Evolutionary conservation across 352 stramenopile genomes (phyloP), one percentile per base, ranked within the genome.

Genomic region (Bremia lactucae): DNA sequence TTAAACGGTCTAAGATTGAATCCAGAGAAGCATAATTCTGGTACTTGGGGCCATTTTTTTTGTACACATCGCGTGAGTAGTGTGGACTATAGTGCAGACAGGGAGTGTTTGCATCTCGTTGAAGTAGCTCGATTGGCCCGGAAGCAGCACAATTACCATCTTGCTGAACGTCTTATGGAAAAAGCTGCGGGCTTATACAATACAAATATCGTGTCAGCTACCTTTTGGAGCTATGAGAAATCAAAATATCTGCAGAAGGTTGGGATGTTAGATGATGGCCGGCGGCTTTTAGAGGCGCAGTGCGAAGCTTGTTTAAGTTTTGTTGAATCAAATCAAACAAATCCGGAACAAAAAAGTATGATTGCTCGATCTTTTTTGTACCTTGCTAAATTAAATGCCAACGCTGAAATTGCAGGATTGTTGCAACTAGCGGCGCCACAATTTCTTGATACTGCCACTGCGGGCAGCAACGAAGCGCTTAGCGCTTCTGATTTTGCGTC

Each of bases 61-160:
- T 49, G 43, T 41, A 38, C 20, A 38, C 45, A 28, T 10, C 20
- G 13, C 23, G 3, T 6, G 8, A 6, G 36, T 37, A 16, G 22
- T 25, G 4, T 26, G 35, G 6, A 1, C 26, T 19, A 16, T 11
- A 42, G 22, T 46, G 21, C 21, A 11, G 39, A 65, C 14, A n/a
- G 37, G 25, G 33, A 52, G 24, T 44, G 49, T 18, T 36, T 52
- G 8, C 41, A 63, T 34, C 35, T 81, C 9, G 29, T 67, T 8
- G 25, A 50, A 21, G 36, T 79, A 45, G 62, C 71, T 7, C 59
- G 46, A 29, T 50, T 84, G 29, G 67, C 74, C 3, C 61, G 69
- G 14, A 74, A 69, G 31, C 74, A 84, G 24, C 42, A 55, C 48
- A 87, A 87, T 39, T 68, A 72, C 25, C 15, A 29, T 21, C 47